Percentiles rank a stretch among this genome's conserved stretches.
Conservation (phyloP, 208 protist genomes). For the Zelonia costaricensis region DNA sequence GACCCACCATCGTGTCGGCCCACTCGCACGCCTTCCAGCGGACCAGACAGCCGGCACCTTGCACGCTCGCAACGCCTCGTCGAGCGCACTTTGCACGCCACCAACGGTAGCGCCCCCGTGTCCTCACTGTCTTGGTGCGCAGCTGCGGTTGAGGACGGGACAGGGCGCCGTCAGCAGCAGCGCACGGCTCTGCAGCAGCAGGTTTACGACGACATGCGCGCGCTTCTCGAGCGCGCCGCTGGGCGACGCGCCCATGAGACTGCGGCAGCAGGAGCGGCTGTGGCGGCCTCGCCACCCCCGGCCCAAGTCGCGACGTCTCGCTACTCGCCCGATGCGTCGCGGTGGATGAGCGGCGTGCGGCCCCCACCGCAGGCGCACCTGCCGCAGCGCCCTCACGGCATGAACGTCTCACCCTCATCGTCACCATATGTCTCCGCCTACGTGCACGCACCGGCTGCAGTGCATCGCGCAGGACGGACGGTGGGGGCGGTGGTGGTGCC, state of each 20-base stretch:
- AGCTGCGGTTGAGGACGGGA: neutral
- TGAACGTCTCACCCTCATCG: neutral
- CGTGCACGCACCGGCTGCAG: neutral
- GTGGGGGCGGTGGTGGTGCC: too few species aligned
- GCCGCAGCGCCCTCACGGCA: neutral
- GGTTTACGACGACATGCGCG: conserved; percentile 44
- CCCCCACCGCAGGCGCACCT: conserved; percentile 2
- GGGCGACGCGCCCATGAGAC: neutral
- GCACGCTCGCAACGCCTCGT: too few species aligned
- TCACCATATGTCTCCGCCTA: conserved; percentile 6
- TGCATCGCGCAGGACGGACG: neutral
- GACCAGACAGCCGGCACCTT: too few species aligned
- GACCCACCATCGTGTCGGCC: too few species aligned
- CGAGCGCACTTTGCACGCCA: too few species aligned
- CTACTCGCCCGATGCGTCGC: conserved; percentile 12
- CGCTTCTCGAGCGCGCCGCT: conserved; percentile 16
- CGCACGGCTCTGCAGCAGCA: conserved; percentile 22
- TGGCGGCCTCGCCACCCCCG: neutral
- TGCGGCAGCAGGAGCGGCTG: neutral
- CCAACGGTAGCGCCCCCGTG: too few species aligned
- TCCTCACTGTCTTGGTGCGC: too few species aligned
- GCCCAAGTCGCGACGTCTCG: too few species aligned
- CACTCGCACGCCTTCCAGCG: too few species aligned
- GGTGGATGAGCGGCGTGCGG: neutral
- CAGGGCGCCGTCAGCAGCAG: neutral